phyloP scores from a whole-genome alignment of 1,284 basidiomycete species.

The Ustilago esculenta region DNA sequence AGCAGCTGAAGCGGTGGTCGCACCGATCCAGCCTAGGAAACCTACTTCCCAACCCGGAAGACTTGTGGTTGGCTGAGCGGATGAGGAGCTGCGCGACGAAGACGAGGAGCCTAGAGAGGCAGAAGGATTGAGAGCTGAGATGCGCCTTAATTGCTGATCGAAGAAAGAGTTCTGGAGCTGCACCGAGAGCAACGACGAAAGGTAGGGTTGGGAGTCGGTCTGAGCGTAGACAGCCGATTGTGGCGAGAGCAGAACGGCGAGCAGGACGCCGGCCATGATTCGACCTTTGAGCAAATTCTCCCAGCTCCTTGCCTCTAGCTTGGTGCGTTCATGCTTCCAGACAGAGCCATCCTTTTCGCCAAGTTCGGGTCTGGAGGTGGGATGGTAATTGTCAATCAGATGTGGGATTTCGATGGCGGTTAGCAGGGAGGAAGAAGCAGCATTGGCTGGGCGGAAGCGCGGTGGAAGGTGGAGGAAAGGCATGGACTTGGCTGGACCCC shows the following conservation, averaged over 20 bases:
- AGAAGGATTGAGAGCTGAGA: conserved; percentile 39
- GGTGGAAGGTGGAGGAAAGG: conserved; percentile 54
- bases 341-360: conserved; percentile 21
- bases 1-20: conserved; percentile 26
- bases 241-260: conserved; percentile 32
- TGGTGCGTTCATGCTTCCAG: conserved; percentile 11
- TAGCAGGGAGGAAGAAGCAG: conserved; percentile 27
- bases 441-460: conserved; percentile 11
- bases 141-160: conserved; percentile 38
- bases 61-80: conserved; percentile 37
- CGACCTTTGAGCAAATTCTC: conserved; percentile 31
- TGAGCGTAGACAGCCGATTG: conserved; percentile 23
- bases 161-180: conserved; percentile 35
- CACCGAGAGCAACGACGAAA: conserved; percentile 31
- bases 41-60: conserved; percentile 52
- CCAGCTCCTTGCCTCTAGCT: conserved; percentile 43
- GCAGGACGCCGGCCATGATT: conserved; percentile 43
- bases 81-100: conserved; percentile 1
- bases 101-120: conserved; percentile 13
- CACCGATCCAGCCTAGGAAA: conserved; percentile 46
- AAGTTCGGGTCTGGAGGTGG: conserved; percentile 39
- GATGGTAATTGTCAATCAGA: conserved; percentile 51
- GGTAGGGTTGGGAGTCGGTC: conserved; percentile 21
- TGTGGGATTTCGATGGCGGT: conserved; percentile 32
- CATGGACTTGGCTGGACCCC: conserved; percentile 51